phyloP scores from a whole-genome alignment of 495 filamentous ascomycete species.

The Staphylotrichum longicolle region DNA sequence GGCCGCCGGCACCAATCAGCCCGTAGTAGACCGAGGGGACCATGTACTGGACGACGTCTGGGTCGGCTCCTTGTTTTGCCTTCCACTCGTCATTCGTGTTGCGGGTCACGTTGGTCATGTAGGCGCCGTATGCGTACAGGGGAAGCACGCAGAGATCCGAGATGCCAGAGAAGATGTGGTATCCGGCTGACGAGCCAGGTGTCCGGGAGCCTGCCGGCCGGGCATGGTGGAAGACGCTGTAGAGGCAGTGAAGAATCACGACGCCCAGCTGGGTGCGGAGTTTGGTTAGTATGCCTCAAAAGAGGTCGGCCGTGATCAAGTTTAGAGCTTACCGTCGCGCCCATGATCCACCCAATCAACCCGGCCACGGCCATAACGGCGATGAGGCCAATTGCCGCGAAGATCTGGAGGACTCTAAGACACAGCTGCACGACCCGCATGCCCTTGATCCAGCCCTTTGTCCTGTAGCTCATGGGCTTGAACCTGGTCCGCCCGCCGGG shows the following conservation, averaged over 20 bases:
- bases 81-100: slow-evolving; percentile 58
- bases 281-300: background rate
- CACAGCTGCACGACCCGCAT: slow-evolving; percentile 63
- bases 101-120: slow-evolving; percentile 55
- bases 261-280: slow-evolving; percentile 57
- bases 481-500: slow-evolving; percentile 27
- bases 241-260: slow-evolving; percentile 65
- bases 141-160: slow-evolving; percentile 71
- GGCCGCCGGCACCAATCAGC: slow-evolving; percentile 56
- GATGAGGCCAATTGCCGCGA: slow-evolving; percentile 69
- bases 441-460: slow-evolving; percentile 66
- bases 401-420: slow-evolving; percentile 60
- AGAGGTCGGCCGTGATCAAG: background rate
- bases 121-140: slow-evolving; percentile 70
- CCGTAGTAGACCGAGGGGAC: slow-evolving; percentile 62
- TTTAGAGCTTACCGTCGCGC: slow-evolving; percentile 63
- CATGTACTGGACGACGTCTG: slow-evolving; percentile 51
- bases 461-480: slow-evolving; percentile 64
- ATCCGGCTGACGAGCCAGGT: slow-evolving; percentile 74
- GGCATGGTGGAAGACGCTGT: slow-evolving; percentile 74
- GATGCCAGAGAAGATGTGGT: slow-evolving; percentile 74
- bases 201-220: slow-evolving; percentile 65
- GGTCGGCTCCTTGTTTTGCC: slow-evolving; percentile 53
- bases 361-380: slow-evolving; percentile 62
- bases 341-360: slow-evolving; percentile 68